Percentiles rank a stretch among this genome's conserved stretches.
Conservation (phyloP, 192 early-diverging fungal genomes). For the Coemansia sp. region DNA sequence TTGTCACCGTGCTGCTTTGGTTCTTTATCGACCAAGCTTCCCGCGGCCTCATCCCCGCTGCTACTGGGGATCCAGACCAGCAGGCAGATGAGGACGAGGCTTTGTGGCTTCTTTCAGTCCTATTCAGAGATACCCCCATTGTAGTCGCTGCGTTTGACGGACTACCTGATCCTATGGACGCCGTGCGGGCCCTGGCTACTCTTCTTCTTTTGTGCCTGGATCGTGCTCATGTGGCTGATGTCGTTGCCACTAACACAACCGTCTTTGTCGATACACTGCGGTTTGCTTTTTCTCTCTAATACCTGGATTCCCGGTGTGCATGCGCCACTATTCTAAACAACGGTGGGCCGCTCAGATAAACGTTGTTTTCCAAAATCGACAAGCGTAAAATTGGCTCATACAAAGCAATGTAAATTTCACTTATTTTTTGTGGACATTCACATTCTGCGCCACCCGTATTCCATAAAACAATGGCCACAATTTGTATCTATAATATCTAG, state of each 20-base stretch:
- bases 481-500: neutral
- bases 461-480: neutral
- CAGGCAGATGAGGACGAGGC: slow-evolving; percentile 5
- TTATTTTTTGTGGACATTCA: neutral
- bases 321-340: neutral
- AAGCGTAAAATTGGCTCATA: neutral
- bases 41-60: neutral
- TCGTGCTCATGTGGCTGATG: slow-evolving; percentile 8
- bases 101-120: slow-evolving; percentile 7
- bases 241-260: slow-evolving; percentile 1
- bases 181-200: slow-evolving; percentile 2
- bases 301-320: no score
- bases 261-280: slow-evolving; percentile 12
- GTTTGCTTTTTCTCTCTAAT: no score
- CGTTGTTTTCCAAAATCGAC: neutral
- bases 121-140: slow-evolving; percentile 11
- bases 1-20: slow-evolving; percentile 17
- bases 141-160: neutral
- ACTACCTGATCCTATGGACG: neutral
- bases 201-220: slow-evolving; percentile 21
- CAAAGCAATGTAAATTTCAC: neutral
- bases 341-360: neutral
- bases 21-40: slow-evolving; percentile 1
- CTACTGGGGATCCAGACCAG: no score
- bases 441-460: neutral